phyloP scores from a whole-genome alignment of 2,329 filamentous ascomycete species.

The Chaetomium strumarium region DNA sequence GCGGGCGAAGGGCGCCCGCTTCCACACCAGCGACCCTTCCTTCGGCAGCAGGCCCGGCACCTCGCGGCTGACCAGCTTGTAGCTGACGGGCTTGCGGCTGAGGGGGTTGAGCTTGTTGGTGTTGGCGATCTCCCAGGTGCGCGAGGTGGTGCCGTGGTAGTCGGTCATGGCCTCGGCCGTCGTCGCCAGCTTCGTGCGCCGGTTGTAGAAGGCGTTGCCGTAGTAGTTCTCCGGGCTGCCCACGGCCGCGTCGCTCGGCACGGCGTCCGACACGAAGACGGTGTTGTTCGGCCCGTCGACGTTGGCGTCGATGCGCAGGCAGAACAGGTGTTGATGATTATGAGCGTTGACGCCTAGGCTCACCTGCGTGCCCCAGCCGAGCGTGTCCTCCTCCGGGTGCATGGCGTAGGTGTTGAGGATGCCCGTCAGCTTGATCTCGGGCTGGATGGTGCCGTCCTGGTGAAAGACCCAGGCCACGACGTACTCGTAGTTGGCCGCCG shows the following conservation, averaged over 20 bases:
- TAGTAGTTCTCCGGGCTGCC: conserved; percentile 79
- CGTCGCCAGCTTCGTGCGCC: conserved; percentile 73
- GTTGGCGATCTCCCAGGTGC: conserved; percentile 90
- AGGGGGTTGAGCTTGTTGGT: conserved; percentile 77
- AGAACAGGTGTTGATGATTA: conserved; percentile 95
- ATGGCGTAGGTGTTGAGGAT: conserved; percentile 90
- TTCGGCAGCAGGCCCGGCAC: conserved; percentile 74
- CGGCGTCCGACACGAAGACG: conserved; percentile 75
- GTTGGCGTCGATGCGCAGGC: conserved; percentile 78
- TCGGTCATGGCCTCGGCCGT: conserved; percentile 65
- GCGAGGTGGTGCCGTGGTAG: conserved; percentile 71
- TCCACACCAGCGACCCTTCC: conserved; percentile 77
- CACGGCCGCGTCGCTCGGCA: conserved; percentile 63
- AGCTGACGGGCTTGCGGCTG: conserved; percentile 76
- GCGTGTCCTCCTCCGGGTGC: conserved; percentile 70
- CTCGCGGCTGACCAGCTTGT: conserved; percentile 86
- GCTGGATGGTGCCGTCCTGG: conserved; percentile 86
- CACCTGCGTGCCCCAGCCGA: conserved; percentile 87
- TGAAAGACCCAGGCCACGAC: conserved; percentile 77
- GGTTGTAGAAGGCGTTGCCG: conserved; percentile 84
- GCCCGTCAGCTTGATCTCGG: conserved; percentile 85
- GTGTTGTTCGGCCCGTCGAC: conserved; percentile 83
- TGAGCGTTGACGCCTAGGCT: conserved; percentile 76
- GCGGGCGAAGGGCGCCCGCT: conserved; percentile 78
- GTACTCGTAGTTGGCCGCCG: conserved; percentile 94